A percentile compares a stretch with the other conserved stretches of the same genome.
Evolutionary conservation across 2,329 filamentous ascomycete species (phyloP).

Genomic region (Penicillium aurantiogriseum): DNA sequence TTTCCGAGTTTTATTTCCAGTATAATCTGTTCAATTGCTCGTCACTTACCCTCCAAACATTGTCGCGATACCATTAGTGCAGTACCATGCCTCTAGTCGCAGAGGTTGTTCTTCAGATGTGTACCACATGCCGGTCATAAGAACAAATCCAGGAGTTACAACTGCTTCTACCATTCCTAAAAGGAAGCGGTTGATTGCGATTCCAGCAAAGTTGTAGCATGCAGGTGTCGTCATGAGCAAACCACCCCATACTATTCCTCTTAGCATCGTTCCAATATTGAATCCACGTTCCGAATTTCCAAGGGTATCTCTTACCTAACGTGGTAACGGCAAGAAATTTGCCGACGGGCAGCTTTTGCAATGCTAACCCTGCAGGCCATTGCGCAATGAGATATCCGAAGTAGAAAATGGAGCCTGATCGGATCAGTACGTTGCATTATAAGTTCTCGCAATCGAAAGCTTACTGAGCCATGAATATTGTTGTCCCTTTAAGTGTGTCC

Average conservation of each 20-base stretch:
- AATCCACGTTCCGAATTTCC: accelerated
- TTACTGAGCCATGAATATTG: conserved; percentile 31
- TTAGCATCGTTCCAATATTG: not conserved
- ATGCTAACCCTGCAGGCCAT: conserved; percentile 44
- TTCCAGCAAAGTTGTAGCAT: conserved; percentile 44
- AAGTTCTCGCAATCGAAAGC: not conserved
- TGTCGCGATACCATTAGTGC: conserved; percentile 59
- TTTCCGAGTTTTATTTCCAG: not conserved
- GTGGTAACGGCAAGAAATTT: conserved; percentile 47
- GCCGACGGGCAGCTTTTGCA: conserved; percentile 48
- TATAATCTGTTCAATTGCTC: not conserved
- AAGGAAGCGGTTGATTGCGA: conserved; percentile 48
- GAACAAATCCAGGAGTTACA: conserved; percentile 51
- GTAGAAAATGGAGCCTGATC: conserved; percentile 48
- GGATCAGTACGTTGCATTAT: not conserved
- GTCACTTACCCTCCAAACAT: conserved; percentile 56
- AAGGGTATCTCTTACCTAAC: conserved; percentile 21
- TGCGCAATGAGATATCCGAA: conserved; percentile 51
- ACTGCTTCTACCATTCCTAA: conserved; percentile 50
- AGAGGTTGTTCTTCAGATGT: conserved; percentile 50
- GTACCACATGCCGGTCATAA: conserved; percentile 55
- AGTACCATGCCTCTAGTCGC: conserved; percentile 56
- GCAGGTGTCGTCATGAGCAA: conserved; percentile 48
- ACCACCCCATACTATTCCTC: conserved; percentile 39
- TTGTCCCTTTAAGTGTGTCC: conserved; percentile 25